These are phyloP conservation scores for Heimioporus sp. DNA, from an alignment of 768 basidiomycete genomes.

Conservation along the genomic window DNA sequence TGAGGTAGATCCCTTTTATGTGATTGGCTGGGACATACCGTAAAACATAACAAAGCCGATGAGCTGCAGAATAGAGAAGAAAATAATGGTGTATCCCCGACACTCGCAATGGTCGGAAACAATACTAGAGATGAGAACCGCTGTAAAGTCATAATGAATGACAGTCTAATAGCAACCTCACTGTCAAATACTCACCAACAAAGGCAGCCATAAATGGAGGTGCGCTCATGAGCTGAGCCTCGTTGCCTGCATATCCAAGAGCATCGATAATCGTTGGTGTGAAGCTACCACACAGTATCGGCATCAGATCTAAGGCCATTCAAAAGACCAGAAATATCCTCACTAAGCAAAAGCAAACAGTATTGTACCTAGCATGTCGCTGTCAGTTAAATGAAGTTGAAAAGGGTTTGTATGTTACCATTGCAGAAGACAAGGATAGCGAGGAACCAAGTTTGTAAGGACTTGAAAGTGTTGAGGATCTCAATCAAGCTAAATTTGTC, in stretches of 20 bases:
- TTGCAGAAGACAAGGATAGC: slow-evolving; percentile 49
- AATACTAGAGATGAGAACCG: no score
- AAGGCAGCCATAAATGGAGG: slow-evolving; percentile 50
- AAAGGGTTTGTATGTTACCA: slow-evolving; percentile 33
- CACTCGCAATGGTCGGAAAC: slow-evolving; percentile 54
- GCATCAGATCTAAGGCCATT: no score
- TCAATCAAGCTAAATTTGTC: slow-evolving; percentile 60
- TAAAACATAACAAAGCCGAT: slow-evolving; percentile 18
- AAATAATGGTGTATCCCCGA: slow-evolving; percentile 48
- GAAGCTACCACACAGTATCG: no score
- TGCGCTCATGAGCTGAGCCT: slow-evolving; percentile 62
- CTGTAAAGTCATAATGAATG: not conserved
- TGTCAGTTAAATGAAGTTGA: no score
- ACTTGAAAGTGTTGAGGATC: slow-evolving; percentile 45
- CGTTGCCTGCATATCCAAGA: slow-evolving; percentile 51
- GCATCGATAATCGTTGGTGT: slow-evolving; percentile 53
- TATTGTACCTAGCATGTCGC: no score
- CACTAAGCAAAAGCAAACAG: no score
- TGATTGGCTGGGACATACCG: not conserved
- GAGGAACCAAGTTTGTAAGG: slow-evolving; percentile 56
- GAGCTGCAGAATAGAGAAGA: slow-evolving; percentile 42
- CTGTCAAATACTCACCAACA: slow-evolving; percentile 34
- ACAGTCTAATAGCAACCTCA: not conserved
- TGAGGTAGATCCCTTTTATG: not conserved
- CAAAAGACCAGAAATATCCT: no score